Evolutionary conservation across 768 basidiomycete species (phyloP), one percentile per base, ranked within the genome.

Genomic region (Kwoniella dendrophila): DNA sequence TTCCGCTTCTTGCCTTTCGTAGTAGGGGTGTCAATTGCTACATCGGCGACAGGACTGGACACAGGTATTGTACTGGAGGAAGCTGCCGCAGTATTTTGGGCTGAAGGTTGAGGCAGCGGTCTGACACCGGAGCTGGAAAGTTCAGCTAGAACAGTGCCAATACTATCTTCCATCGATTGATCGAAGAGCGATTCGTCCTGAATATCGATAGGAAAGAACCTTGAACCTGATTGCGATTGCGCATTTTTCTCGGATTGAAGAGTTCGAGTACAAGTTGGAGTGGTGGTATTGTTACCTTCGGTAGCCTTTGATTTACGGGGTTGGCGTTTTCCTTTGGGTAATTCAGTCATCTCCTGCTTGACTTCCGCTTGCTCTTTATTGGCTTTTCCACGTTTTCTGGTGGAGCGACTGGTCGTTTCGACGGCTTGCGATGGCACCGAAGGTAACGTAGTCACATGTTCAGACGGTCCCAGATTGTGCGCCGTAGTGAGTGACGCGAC

Each of bases 121-220:
- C 49, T 50, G 6, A 60, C 24, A 10, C 59, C 59, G 3, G 59
- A 44, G 2, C 54, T 29, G 2, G 41, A 34, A 4, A 60, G 41
- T 45, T 60, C 59, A 12, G 40, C 51, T 10, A 60, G 38, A 16
- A 60, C 50, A 33, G 12, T 45, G 20, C 50, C 51, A 29, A 60
- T 60, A 22, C 50, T 41, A 7, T 41, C 16, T 34, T 60, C 59
- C 59, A 60, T 60, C 22, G 59, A 26, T 14, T 32, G 26, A 43
- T 56, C 40, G 16, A 43, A 30, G 32, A 34, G 1, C 14, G 24
- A 32, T 4, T 45, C 40, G 20, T 54, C 49, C 5, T 29, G 49
- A 33, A 51, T 51, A n/a, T 51, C 49, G 29, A 2, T 36, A 7
- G 49, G 49, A 22, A 33, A 51, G 20, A 51, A 51, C 20, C 49